Evolutionary conservation across 495 filamentous ascomycete species (phyloP).

Genomic region (Alectoria sarmentosa): DNA sequence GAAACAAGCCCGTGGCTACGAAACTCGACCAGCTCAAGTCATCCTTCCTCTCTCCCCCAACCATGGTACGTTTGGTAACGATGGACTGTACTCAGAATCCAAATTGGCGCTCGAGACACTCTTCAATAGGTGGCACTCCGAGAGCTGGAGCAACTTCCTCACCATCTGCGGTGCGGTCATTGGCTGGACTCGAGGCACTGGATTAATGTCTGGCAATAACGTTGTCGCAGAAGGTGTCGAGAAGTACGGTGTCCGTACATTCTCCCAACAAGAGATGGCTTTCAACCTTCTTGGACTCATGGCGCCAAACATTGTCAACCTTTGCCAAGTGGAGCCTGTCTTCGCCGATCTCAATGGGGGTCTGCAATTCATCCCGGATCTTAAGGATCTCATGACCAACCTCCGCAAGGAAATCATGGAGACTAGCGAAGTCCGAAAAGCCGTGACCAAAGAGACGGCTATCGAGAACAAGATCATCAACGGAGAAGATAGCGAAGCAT

Average conservation of each 20-base stretch:
- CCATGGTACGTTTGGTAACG: conserved; percentile 96
- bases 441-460: conserved; percentile 90
- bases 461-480: conserved; percentile 98
- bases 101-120: conserved; percentile 95
- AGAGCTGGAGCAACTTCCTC: conserved; percentile 95
- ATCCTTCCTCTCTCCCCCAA: conserved; percentile 95
- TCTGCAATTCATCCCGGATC: conserved; percentile 92
- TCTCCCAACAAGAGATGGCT: conserved; percentile 99
- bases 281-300: conserved; percentile 98
- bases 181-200: conserved; percentile 97
- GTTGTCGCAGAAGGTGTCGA: conserved; percentile 95
- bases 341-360: conserved; percentile 97
- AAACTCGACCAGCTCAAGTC: conserved; percentile 93
- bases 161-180: conserved; percentile 98
- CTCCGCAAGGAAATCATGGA: conserved; percentile 88
- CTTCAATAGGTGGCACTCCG: conserved; percentile 97
- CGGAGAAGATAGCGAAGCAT: conserved; percentile 78
- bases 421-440: conserved; percentile 86
- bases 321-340: conserved; percentile 93
- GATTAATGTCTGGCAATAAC: conserved; percentile 97
- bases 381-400: conserved; percentile 89
- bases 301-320: conserved; percentile 86
- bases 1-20: conserved; percentile 78
- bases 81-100: conserved; percentile 96
- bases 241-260: conserved; percentile 91